These are phyloP conservation scores for Neurospora terricola DNA, from an alignment of 495 filamentous ascomycete species.

Conservation along the genomic window DNA sequence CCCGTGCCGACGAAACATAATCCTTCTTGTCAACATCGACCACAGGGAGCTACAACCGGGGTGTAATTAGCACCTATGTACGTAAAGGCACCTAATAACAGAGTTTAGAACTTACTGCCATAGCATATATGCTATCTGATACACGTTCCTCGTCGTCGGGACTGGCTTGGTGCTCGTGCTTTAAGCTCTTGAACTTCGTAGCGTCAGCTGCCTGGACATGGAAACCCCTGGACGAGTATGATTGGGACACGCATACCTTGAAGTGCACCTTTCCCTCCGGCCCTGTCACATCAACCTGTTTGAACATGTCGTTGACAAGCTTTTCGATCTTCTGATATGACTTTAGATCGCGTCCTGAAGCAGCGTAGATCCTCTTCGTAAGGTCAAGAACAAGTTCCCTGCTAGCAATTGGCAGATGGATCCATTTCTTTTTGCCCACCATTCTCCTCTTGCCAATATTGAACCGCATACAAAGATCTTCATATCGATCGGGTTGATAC, in stretches of 20 bases:
- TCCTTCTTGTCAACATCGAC: constrained; percentile 5
- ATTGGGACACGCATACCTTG: background rate
- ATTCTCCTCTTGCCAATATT: too few relatives aligned
- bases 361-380: background rate
- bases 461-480: background rate
- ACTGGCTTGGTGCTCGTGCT: background rate
- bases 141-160: background rate
- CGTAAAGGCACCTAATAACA: too few relatives aligned
- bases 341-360: background rate
- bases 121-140: background rate
- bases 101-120: background rate
- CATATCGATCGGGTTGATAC: background rate
- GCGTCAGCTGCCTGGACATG: background rate
- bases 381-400: background rate
- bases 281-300: background rate
- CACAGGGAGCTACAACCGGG: background rate
- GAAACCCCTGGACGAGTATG: background rate
- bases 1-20: background rate
- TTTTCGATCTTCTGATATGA: background rate
- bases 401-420: constrained; percentile 3
- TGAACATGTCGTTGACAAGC: background rate
- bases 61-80: too few relatives aligned
- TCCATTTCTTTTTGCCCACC: constrained; percentile 1
- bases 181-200: background rate
- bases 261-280: constrained; percentile 2